phyloP scores from a whole-genome alignment of 768 basidiomycete species.

The Mycena indigotica region DNA sequence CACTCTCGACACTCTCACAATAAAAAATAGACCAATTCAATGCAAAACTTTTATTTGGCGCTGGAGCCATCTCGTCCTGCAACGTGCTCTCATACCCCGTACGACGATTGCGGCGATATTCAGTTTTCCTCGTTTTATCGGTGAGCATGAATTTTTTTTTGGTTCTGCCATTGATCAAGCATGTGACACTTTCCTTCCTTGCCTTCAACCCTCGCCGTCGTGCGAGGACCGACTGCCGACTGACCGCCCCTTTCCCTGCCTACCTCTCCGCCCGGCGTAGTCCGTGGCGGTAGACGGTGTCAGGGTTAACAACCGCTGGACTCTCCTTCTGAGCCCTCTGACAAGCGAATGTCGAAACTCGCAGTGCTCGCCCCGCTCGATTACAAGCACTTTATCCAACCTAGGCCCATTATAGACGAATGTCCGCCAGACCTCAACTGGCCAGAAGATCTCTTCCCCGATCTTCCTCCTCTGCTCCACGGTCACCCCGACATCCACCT shows the following conservation, averaged over 20 bases:
- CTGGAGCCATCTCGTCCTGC: not conserved
- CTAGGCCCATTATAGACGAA: not conserved
- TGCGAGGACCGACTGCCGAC: conserved; percentile 63
- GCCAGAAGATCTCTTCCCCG: conserved; percentile 56
- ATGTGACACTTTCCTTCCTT: too few relatives aligned
- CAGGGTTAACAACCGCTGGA: conserved; percentile 17
- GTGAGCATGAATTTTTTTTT: not conserved
- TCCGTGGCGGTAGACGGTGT: conserved; percentile 75
- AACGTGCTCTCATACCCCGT: not conserved
- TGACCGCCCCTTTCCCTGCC: conserved; percentile 54
- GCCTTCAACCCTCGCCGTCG: conserved; percentile 6
- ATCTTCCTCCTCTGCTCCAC: conserved; percentile 64
- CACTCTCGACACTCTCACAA: not conserved
- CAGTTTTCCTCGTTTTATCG: not conserved
- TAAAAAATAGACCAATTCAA: not conserved
- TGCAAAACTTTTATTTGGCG: not conserved
- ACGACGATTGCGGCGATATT: not conserved
- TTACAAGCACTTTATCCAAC: not conserved
- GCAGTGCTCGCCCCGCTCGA: conserved; percentile 28
- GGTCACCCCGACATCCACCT: conserved; percentile 78
- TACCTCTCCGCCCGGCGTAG: conserved; percentile 58
- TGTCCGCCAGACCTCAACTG: conserved; percentile 21
- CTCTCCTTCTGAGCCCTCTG: conserved; percentile 14
- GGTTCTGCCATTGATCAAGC: not conserved
- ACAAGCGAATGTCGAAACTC: conserved; percentile 58